Evolutionary conservation across 192 early-diverging fungal genomes (phyloP), one percentile per base, ranked within the genome.

Genomic region (Irineochytrium annulatum): DNA sequence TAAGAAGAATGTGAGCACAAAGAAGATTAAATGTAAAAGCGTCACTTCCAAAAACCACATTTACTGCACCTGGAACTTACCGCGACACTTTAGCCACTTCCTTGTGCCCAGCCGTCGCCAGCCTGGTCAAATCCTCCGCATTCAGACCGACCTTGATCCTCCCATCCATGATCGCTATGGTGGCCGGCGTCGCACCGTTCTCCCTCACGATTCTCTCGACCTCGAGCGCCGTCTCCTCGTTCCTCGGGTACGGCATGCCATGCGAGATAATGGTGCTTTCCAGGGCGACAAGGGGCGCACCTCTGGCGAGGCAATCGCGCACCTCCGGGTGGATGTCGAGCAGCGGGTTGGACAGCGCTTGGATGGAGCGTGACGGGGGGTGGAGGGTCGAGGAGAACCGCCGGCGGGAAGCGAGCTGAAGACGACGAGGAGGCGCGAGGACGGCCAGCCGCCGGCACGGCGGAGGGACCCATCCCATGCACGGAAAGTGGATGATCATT

Each of bases 191-290:
- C 29, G 86, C 84, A 0, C 91, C 92, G 49, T 89, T 62, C 11
- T 77, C 62, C 1, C 79, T 73, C 2, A 98, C 80, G 35, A 89
- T 82, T 26, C 70, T 60, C 66, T 98, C 95, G 35, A 98, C 88
- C 22, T 69, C 75, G 22, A 80, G 73, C 1, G 95, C 94, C 0
- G 90, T 94, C 55, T 89, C 83, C 26, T 91, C 73, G 75, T 98
- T 98, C 41, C 86, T 82, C 22, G 93, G 93, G 72, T 89, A 93
- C 6, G 93, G 93, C 91, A 98, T 93, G 26, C 91, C 95, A 71
- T 98, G 95, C 62, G 88, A 89, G 62, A 98, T 94, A 59, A 98
- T 96, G 17, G 93, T 96, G 0, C 90, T 92, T 69, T 98, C 93
- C 5, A 58, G 57, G 11, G 57, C 57, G 26, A 58, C 57, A 20